phyloP scores from a whole-genome alignment of 768 basidiomycete genomes.

The Termitomyces sp. region DNA sequence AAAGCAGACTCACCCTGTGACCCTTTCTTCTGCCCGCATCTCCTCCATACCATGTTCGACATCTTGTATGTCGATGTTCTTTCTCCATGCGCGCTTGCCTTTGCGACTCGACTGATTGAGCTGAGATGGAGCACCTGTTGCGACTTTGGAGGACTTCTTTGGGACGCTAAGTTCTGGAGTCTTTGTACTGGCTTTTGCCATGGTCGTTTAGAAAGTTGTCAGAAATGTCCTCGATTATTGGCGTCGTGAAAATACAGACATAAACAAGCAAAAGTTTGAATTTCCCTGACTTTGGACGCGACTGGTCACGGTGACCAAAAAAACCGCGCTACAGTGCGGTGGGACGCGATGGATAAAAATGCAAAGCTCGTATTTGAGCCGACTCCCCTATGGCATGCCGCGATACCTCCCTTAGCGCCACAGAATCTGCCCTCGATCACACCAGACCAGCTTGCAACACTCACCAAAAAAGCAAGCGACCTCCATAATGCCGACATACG shows the following conservation, averaged over 20 bases:
- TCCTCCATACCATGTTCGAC: conserved; percentile 75
- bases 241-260: not conserved
- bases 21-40: conserved; percentile 74
- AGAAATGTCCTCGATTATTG: not conserved
- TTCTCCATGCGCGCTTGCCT: conserved; percentile 91
- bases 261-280: conserved; percentile 1
- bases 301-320: not conserved
- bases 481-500: conserved; percentile 39
- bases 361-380: conserved; percentile 28
- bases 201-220: not conserved
- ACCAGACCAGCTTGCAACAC: conserved; percentile 35
- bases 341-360: conserved; percentile 1
- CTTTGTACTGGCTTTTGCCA: conserved; percentile 9
- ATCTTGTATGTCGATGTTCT: conserved; percentile 82
- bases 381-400: conserved; percentile 51
- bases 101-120: conserved; percentile 72
- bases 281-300: not conserved
- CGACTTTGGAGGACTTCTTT: conserved; percentile 19
- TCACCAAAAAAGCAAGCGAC: conserved; percentile 40
- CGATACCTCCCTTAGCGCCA: conserved; percentile 33
- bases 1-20: conserved; percentile 55
- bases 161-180: not conserved
- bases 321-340: not conserved
- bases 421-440: conserved; percentile 28
- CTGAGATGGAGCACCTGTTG: conserved; percentile 53